Base-by-base conservation (phyloP, 164 flowering plant genomes). In the Paratinospora sagittata region DNA sequence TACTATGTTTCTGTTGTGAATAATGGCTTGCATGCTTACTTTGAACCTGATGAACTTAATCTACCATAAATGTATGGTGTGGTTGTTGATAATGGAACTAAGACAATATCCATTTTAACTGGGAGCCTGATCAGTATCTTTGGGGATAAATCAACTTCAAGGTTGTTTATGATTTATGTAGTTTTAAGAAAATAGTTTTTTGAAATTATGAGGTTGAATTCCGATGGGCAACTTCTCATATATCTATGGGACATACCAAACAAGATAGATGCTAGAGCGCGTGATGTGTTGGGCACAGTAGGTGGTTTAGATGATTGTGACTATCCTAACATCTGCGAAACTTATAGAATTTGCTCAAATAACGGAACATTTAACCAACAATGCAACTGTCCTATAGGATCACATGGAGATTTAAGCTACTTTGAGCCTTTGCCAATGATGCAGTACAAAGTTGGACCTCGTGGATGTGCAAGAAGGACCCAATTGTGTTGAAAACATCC, bases 201-300 rank as follows among this genome's bases (percentile, higher is more conserved):
- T 0, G 81, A 78, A 17, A 74, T 64, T 65, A 49, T 82, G 78
- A 82, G 58, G 70, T 45, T 82, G 23, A 79, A 45, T 13, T 23
- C 75, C 17, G 78, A 82, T 62, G 81, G 85, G 70, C 82, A 82
- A 78, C 70, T 82, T 39, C 49, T 70, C 52, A 67, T 78, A 9
- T 82, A 70, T 57, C 72, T 73, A 21, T 78, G 39, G 39, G 39
- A n/a, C n/a, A n/a, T n/a, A n/a, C n/a, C 39, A 36, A 8, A 8
- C 3, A 8, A 3, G 6, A 8, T 36, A 3, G 39, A 36, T 3
- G 8, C 39, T 36, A 36, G 8, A 8, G 39, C 8, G 39, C 39
- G 39, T 36, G 39, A 36, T 36, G 39, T 36, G 39, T 36, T 36
- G 39, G 39, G 39, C 39, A 36, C 39, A 36, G 80, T 81, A 30